Base-by-base conservation (phyloP, 2,329 filamentous ascomycete species). In the Cordyceps pruinosa region DNA sequence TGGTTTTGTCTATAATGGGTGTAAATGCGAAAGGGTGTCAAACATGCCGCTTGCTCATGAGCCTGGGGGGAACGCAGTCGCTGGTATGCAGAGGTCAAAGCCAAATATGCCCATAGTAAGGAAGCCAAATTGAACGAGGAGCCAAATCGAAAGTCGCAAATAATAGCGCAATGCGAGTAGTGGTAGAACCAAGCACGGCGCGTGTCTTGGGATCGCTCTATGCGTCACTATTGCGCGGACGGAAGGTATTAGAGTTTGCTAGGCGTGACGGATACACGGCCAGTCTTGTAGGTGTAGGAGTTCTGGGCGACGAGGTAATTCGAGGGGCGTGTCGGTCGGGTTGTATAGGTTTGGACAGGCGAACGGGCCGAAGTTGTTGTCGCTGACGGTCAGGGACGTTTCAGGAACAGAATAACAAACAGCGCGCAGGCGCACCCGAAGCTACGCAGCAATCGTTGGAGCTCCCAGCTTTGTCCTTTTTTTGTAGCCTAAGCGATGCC, bases 101-200 rank as follows among this genome's bases (percentile, higher is more conserved):
- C 53, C 47, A 51, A n/a, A 60, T 58, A 59, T 64, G 60, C 64
- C 58, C 64, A 65, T 65, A 64, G 61, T 65, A 56, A 60, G 32
- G 46, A 56, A 55, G 19, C 21, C 21, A 45, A 51, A 59, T 49
- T 4, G 48, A 42, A 45, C 37, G 34, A 21, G 35, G 21, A 21
- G 37, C 15, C 52, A 6, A 44, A 41, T 44, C 28, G n/a, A 45
- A 54, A 39, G 13, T 35, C 28, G 54, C 15, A 19, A 17, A 41
- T 28, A 15, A 34, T 48, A 13, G 8, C 37, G 35, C 30, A 45
- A 44, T 50, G 19, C 25, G 37, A 6, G 13, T 6, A 55, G 25
- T 10, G 1, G 32, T 8, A 41, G 19, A 46, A 30, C 21, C 19
- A 37, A 47, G 41, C 8, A 10, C n/a, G n/a, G 42, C 25, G 15